phyloP scores from a whole-genome alignment of 1,284 basidiomycete genomes.

The Puccinia hordei region DNA sequence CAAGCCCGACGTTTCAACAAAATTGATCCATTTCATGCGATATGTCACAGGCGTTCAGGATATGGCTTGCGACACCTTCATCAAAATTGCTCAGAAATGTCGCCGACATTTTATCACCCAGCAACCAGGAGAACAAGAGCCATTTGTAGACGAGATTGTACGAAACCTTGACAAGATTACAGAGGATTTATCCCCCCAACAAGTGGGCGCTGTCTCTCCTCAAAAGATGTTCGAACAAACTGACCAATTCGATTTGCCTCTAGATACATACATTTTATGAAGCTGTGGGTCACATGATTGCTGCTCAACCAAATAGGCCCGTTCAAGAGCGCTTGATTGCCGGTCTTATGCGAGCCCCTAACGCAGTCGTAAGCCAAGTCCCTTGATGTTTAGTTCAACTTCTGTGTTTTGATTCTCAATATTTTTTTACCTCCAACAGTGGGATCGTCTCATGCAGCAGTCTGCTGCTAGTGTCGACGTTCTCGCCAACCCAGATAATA shows the following conservation, averaged over 20 bases:
- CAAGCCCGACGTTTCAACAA: not conserved
- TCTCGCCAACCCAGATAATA: slow-evolving; percentile 84
- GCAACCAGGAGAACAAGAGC: slow-evolving; percentile 94
- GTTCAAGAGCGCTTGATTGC: slow-evolving; percentile 93
- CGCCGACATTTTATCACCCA: slow-evolving; percentile 98
- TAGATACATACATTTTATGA: slow-evolving; percentile 64
- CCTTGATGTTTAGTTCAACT: not conserved
- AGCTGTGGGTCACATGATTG: slow-evolving; percentile 99
- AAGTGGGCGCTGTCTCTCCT: slow-evolving; percentile 63
- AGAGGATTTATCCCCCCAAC: slow-evolving; percentile 88
- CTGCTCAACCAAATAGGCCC: slow-evolving; percentile 95
- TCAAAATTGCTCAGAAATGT: slow-evolving; percentile 99
- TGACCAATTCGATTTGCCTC: slow-evolving; percentile 56
- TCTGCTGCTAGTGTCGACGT: slow-evolving; percentile 92
- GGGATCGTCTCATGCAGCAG: slow-evolving; percentile 97
- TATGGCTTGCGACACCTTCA: slow-evolving; percentile 99
- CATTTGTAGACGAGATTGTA: slow-evolving; percentile 97
- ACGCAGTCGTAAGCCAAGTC: slow-evolving; percentile 67
- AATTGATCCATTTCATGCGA: not conserved
- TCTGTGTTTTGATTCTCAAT: not conserved
- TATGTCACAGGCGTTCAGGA: slow-evolving; percentile 73
- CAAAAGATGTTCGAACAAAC: slow-evolving; percentile 49
- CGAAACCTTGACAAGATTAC: slow-evolving; percentile 90
- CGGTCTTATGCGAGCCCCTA: slow-evolving; percentile 96
- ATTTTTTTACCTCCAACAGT: slow-evolving; percentile 59